Conservation (phyloP, 1,284 basidiomycete species). For the Trichosporon asahii region DNA sequence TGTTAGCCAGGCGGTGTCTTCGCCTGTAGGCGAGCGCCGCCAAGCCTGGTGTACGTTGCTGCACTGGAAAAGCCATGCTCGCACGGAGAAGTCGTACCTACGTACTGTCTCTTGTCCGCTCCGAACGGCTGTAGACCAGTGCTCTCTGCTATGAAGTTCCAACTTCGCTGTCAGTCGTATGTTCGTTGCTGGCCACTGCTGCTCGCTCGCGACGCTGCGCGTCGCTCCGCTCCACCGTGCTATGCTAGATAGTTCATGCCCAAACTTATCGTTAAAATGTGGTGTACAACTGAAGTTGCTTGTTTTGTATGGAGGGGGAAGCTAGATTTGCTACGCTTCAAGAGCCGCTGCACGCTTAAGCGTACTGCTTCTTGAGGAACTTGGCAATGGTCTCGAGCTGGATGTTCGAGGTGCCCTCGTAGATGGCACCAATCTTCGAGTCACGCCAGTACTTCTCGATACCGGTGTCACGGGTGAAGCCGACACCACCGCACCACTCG, state of each 20-base stretch:
- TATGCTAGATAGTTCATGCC: slow-evolving; percentile 12
- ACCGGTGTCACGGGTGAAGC: slow-evolving; percentile 90
- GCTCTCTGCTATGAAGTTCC: background rate
- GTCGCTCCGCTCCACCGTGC: background rate
- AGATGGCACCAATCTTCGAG: slow-evolving; percentile 92
- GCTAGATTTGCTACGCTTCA: background rate
- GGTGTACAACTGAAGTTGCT: slow-evolving; percentile 7
- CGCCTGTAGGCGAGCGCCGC: too few relatives aligned
- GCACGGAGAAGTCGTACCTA: too few relatives aligned
- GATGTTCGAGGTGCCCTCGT: slow-evolving; percentile 94
- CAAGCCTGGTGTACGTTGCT: too few relatives aligned
- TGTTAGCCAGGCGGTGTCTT: too few relatives aligned
- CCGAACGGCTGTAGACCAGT: too few relatives aligned
- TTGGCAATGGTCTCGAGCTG: slow-evolving; percentile 96
- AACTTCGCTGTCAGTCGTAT: background rate
- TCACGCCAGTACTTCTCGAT: slow-evolving; percentile 95
- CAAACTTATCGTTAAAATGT: slow-evolving; percentile 11
- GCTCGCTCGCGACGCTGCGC: background rate
- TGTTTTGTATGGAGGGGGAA: background rate
- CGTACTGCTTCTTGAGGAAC: slow-evolving; percentile 57
- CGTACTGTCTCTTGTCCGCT: too few relatives aligned
- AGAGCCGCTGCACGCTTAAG: slow-evolving; percentile 15
- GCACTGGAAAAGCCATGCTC: too few relatives aligned
- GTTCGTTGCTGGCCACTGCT: background rate
- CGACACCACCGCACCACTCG: slow-evolving; percentile 94